Base-by-base conservation (phyloP, 257 asterid genomes). In the Agastache rugosa region DNA sequence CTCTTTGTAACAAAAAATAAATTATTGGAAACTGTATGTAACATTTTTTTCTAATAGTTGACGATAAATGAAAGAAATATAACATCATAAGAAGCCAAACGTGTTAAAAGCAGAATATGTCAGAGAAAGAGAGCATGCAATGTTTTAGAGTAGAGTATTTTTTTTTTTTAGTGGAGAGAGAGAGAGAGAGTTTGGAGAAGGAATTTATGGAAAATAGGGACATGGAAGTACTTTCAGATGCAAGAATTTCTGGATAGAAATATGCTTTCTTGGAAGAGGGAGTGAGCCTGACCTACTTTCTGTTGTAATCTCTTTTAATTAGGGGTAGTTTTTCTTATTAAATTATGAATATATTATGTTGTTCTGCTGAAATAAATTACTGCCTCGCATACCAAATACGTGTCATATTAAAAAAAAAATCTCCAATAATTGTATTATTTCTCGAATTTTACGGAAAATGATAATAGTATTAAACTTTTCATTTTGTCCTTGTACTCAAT, bases 181-280 rank as follows among this genome's bases (percentile, higher is more conserved):
- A 44, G 15, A 34, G 60, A 12, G 47, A 51, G 74, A 8, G 25
- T 44, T 39, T 5, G 64, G 35, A 41, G 71, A 45, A 73, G 69
- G 93, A 86, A 88, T 86, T 90, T 86, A 75, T 80, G 85, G 88
- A 82, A 79, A 84, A 60, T 11, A 75, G 85, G 86, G 86, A 82
- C 62, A 81, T 69, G 63, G 68, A 78, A 79, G 84, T 85, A 83
- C 81, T 83, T 85, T 88, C 87, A 79, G 87, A 79, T 81, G 91
- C 86, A 79, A 85, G 79, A 79, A 85, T 79, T 87, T 86, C 87
- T 80, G 90, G 75, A 62, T 53, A 75, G 10, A 81, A 41, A 79
- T 78, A 74, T 77, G 58, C 86, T 78, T 73, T 69, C 64, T 63
- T 66, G 79, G 73, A 77, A 70, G 67, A 41, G 23, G 44, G 47